phyloP scores from a whole-genome alignment of 805 yeast species.

The Zygoascus bituminiphila region DNA sequence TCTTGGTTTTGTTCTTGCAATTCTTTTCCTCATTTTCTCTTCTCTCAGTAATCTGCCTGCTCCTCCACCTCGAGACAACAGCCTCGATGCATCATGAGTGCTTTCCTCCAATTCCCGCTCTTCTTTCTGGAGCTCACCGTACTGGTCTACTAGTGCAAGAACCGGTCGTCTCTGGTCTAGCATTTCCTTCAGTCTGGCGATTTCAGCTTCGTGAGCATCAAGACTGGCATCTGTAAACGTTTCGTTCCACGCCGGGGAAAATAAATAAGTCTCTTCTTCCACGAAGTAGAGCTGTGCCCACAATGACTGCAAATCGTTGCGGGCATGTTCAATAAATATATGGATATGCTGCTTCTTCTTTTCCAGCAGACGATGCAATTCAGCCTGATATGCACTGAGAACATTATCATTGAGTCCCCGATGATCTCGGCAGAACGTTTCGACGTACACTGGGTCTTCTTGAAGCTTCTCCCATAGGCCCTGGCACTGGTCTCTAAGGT shows the following conservation, averaged over 20 bases:
- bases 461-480: constrained; percentile 51
- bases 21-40: constrained; percentile 62
- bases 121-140: constrained; percentile 50
- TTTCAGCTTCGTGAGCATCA: constrained; percentile 55
- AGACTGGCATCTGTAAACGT: constrained; percentile 53
- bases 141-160: constrained; percentile 45
- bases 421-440: constrained; percentile 36
- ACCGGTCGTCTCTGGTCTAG: constrained; percentile 46
- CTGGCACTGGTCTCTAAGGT: constrained; percentile 34
- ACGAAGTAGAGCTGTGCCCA: constrained; percentile 61
- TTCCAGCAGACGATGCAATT: constrained; percentile 47
- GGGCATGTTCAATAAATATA: constrained; percentile 54
- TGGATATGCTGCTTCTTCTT: constrained; percentile 60
- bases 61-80: constrained; percentile 47
- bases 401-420: constrained; percentile 40
- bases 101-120: constrained; percentile 57
- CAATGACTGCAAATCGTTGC: constrained; percentile 47
- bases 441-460: constrained; percentile 36
- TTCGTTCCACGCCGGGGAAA: constrained; percentile 37
- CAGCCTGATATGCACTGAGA: constrained; percentile 44
- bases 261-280: constrained; percentile 40
- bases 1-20: constrained; percentile 61
- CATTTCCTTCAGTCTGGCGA: constrained; percentile 42
- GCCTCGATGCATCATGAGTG: constrained; percentile 70
- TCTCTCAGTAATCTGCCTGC: constrained; percentile 59